Base-by-base conservation (phyloP, 2,329 filamentous ascomycete genomes). In the Beauveria rudraprayagi region DNA sequence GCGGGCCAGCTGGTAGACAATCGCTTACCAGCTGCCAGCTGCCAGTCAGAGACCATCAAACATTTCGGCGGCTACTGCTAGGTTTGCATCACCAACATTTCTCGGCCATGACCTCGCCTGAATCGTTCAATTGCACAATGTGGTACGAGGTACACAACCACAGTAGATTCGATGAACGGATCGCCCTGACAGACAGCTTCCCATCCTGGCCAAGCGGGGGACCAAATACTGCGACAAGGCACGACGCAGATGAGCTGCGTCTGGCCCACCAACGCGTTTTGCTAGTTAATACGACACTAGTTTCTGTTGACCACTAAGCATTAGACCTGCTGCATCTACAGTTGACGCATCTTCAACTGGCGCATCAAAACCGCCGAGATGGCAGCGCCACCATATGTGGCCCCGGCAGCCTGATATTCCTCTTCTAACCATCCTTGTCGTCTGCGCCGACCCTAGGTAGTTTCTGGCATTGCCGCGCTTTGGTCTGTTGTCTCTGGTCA, bases 221-320 rank as follows among this genome's bases (percentile, higher is more conserved):
- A 40, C 28, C 30, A 37, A 16, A n/a, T 28, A 37, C 30, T 47
- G 30, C 55, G n/a, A 30, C 43, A 26, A 26, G 40, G 19, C 34
- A 37, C 11, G 11, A 56, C 19, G 55, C 55, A 56, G 40, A 44
- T 48, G 44, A 56, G 55, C 44, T 40, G 19, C 28, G 19, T 56
- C 43, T 48, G 55, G 55, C 30, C 43, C 55, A 44, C 55, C 44
- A 44, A 44, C 43, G 41, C 28, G 14, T 24, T 56, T 40, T 19
- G 19, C 55, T 56, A 56, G 44, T 56, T 56, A 56, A 44, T 56
- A 30, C 30, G 55, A 56, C 44, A 56, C 19, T 56, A 37, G 22
- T 28, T 28, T 28, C 30, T n/a, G 43, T 28, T 22, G 47, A 19
- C 43, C 43, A 10, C n/a, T 11, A 6, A 7, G n/a, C 24, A 47